Evolutionary conservation across 2,329 filamentous ascomycete species (phyloP), one percentile per base, ranked within the genome.

Genomic region (Colletotrichum sojae): DNA sequence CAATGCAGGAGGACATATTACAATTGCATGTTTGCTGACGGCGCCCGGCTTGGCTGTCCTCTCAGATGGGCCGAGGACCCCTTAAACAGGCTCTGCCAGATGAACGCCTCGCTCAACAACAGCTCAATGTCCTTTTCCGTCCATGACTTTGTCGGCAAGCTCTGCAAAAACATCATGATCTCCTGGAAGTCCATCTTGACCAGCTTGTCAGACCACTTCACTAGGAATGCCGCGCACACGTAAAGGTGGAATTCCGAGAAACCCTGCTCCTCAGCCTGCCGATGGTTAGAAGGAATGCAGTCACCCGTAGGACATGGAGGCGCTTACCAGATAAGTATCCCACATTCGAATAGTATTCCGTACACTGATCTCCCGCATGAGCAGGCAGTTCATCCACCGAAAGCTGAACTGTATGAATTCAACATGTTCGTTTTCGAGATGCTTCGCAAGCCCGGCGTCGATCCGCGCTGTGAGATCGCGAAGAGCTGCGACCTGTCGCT

Each of bases 391-490:
- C 96, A 99, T 99, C 96, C 96, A 99, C 65, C 96, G 89, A 79
- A 99, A 99, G 81, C 94, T 98, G 82, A 99, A 99, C 78, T 99
- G 96, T 76, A 99, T 99, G 77, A 99, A 99, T 78, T 99, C 96
- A 31, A 99, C 94, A 39, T 94, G 92, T 80, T 98, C 94, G 25
- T 88, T 88, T 78, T 98, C 94, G 48, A 99, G 85, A 78, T 99
- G 96, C 74, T 93, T 96, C 3, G 95, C 94, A 55, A 99, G 83
- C 4, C 87, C 88, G 31, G 89, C 89, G 78, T 98, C 95, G 73
- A 99, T 99, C 65, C 96, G 88, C 61, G 93, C 92, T 1, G 95
- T 98, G 43, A 99, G 87, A 79, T 99, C 95, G 70, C 94, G 90
- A 71, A 99, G 84, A 45, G 94, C 94, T 40, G 92, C 89, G 40